Evolutionary conservation across 768 basidiomycete species (phyloP), one percentile per base, ranked within the genome.

Genomic region (Trichaptum fuscoviolaceum): DNA sequence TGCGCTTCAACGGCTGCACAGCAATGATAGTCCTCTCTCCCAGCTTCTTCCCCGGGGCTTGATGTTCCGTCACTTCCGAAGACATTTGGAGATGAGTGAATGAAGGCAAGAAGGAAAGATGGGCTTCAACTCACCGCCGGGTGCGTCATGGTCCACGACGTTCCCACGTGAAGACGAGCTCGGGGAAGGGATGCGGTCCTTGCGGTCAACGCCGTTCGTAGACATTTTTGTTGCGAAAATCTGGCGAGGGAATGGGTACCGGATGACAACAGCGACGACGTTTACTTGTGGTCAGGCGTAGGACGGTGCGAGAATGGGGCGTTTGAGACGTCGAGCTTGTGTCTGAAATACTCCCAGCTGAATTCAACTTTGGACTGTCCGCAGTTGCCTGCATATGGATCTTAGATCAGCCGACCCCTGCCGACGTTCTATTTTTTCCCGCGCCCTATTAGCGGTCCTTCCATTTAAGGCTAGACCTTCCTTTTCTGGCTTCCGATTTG

Each of bases 1-100:
- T 86, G 68, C 86, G 84, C 79, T 88, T 91, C 77, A 95, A 78
- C 0, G 93, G 93, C 74, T 95, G 91, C n/a, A 95, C 93, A 65
- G 79, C 81, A 68, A 94, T 90, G 77, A 93, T 75, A 67, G 84
- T 82, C 18, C 74, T 67, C 27, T 63, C 70, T 25, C 42, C 63
- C 15, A 30, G 23, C 18, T 58, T 24, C 52, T 17, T 52, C 63
- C 64, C 30, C 57, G 23, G 60, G 58, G 30, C 64, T 52, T 12
- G 64, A 4, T 90, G 87, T 4, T 90, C 89, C 57, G 91, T 91
- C 26, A 92, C 91, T 91, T 69, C 35, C 59, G 67, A 69, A 23
- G 35, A 69, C 71, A 66, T 68, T 57, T 70, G 72, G 68, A 60
- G 65, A 63, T 67, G 68, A 70, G 64, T 58, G 59, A 57, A 65